Base-by-base conservation (phyloP, 257 asterid species). In the Solanum pinnatisectum region DNA sequence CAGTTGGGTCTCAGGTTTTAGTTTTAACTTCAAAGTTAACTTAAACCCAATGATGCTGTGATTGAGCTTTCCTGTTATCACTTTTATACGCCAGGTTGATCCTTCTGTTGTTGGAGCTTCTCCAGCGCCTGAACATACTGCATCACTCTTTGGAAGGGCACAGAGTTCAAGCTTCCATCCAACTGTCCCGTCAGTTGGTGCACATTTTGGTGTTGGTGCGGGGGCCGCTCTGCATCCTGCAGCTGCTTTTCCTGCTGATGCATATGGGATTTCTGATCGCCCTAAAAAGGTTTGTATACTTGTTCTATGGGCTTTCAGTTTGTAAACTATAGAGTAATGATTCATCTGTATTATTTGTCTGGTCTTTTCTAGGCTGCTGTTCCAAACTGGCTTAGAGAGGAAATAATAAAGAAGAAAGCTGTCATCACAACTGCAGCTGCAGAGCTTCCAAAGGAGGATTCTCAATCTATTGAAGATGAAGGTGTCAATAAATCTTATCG, bases 371-470 rank as follows among this genome's bases (percentile, higher is more conserved):
- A 96, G 99, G 98, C 98, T 39, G 93, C 98, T 23, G 99, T 96
- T 30, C 99, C 99, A 89, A 96, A 93, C 92, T 96, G 99, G 99
- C 97, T 96, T 46, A 94, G 98, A 92, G 99, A 96, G 91, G 99
- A 96, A 92, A 95, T 97, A 83, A 97, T 96, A 68, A 97, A 96
- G 91, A 97, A 93, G 65, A 97, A 96, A 94, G 93, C 98, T 91
- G 94, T 90, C 89, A 92, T 97, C 86, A 87, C 98, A 40, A 95
- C 92, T 89, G 92, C 97, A 68, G 88, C 88, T 72, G 91, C 88
- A 6, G 96, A 89, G 60, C 86, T 90, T 60, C 91, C 68, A 56
- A 91, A 88, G 87, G 97, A 89, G 85, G 95, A 95, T 86, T 89
- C 91, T 46, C 93, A 90, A 83, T 93, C 95, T 87, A 84, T 89